These are phyloP conservation scores for Raphanus raphanistrum DNA, from an alignment of 345 rosid genomes.

Conservation along the genomic window DNA sequence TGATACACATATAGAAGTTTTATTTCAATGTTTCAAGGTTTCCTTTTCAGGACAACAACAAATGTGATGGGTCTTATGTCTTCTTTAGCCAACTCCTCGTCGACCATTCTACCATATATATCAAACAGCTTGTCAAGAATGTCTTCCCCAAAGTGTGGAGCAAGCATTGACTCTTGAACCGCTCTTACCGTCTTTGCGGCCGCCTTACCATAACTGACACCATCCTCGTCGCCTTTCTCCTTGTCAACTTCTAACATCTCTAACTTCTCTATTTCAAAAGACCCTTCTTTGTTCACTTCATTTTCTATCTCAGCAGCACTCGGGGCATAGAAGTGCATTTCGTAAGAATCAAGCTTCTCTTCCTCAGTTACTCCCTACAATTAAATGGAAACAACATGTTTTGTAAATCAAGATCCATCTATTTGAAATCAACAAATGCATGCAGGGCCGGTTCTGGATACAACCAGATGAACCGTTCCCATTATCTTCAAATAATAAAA, in stretches of 20 bases:
- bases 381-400: neutral
- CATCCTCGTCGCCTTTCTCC: slow-evolving; percentile 25
- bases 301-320: slow-evolving; percentile 63
- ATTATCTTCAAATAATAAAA: neutral
- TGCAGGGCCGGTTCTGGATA: no score
- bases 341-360: slow-evolving; percentile 71
- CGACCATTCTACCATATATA: slow-evolving; percentile 53
- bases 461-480: no score
- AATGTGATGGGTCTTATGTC: slow-evolving; percentile 67
- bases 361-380: slow-evolving; percentile 63
- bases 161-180: slow-evolving; percentile 76
- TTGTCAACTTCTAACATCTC: slow-evolving; percentile 55
- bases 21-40: slow-evolving; percentile 36
- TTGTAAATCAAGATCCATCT: slow-evolving; percentile 8
- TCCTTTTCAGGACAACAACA: slow-evolving; percentile 58
- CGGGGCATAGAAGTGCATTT: slow-evolving; percentile 75
- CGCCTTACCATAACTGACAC: slow-evolving; percentile 54
- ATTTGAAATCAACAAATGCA: neutral
- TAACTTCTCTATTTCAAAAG: slow-evolving; percentile 51
- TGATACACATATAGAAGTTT: neutral
- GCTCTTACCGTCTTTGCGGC: slow-evolving; percentile 83
- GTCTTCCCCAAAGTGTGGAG: slow-evolving; percentile 65
- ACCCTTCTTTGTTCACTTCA: slow-evolving; percentile 59
- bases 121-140: slow-evolving; percentile 66
- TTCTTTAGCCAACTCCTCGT: slow-evolving; percentile 57